Base-by-base conservation (phyloP, 495 filamentous ascomycete genomes). In the Trichoderma reesei region DNA sequence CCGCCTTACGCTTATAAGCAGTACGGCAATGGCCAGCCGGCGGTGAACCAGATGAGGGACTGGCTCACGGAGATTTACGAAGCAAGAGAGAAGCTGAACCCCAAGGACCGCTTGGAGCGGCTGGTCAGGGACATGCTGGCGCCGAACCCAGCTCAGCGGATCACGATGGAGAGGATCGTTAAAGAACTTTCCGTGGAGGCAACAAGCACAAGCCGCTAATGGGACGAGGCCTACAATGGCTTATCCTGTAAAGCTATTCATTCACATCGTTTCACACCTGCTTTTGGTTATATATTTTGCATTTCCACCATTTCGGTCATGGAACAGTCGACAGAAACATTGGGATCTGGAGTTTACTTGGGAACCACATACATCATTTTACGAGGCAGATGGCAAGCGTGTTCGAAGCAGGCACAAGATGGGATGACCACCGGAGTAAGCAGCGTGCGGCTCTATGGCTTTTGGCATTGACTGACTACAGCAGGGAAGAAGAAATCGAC, bases 51-150 rank as follows among this genome's bases (percentile, higher is more conserved):
- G 64, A 80, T 81, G 79, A 74, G 74, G 33, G 69, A 71, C 63
- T 81, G 79, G 79, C 72, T 81, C 62, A 51, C 26, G 61, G 79
- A 80, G 66, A 66, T 81, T 60, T 74, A 71, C 41, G 68, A 71
- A 51, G 73, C 74, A 46, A 74, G 76, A 48, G 66, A 48, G 13
- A 67, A 65, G 34, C 73, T 81, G 0, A 71, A 76, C 65, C 38
- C 64, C 0, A 68, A 68, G 20, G 77, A 80, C 63, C 72, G 72
- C 59, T 66, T 80, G 18, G 78, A 81, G 63, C 69, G 68, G 20
- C 63, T 81, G 13, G 71, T 80, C 10, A 64, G 71, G 51, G 75
- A 77, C 51, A 81, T 81, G 79, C 66, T 81, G 31, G 68, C 70
- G 5, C 78, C 77, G 5, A 76, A 80, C 37, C 78, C 74, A 3